Evolutionary conservation across 495 filamentous ascomycete genomes (phyloP), one percentile per base, ranked within the genome.

Genomic region (Saxispiralis lemnorum): DNA sequence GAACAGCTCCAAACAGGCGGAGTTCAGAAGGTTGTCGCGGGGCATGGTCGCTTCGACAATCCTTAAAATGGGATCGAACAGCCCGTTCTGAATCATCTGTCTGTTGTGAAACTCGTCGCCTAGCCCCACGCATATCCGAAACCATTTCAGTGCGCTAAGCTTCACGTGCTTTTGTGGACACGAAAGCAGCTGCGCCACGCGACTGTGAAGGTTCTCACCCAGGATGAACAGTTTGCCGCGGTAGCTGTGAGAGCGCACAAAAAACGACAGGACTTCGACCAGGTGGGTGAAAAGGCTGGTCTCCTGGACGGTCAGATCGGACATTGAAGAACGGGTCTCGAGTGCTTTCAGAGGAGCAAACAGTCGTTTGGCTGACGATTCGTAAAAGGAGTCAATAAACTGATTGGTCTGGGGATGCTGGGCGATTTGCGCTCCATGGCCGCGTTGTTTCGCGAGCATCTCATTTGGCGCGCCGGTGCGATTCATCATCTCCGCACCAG

Each of bases 1-100:
- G 49, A 97, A 97, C 30, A 97, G 73, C 56, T 97, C 89, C 12
- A 96, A 68, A 60, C 84, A 94, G n/a, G 87, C 88, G 12, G 87
- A 94, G 55, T 89, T 89, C 28, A 97, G 72, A 2, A 96, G 69
- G 55, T 95, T 97, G 59, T 97, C 86, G n/a, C 83, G 77, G 1
- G 85, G 85, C 76, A 95, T 87, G 2, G 89, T 93, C 52, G 83
- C 75, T 48, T 79, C 72, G 10, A 97, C 74, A 21, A 96, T 79
- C 50, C 92, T 75, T 19, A 97, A 70, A 42, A 96, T 88, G 1
- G 87, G 78, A 13, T 78, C 85, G 49, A 96, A 83, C 1, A 88
- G 78, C 48, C 75, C 75, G 54, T 88, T 77, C 53, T 85, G 78
- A 5, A 77, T 78, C 62, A 97, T 75, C 50, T 94, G 78, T 41